A percentile compares a stretch with the other conserved stretches of the same genome.
Conservation (phyloP, 1,284 basidiomycete species). For the Trametes pubescens region DNA sequence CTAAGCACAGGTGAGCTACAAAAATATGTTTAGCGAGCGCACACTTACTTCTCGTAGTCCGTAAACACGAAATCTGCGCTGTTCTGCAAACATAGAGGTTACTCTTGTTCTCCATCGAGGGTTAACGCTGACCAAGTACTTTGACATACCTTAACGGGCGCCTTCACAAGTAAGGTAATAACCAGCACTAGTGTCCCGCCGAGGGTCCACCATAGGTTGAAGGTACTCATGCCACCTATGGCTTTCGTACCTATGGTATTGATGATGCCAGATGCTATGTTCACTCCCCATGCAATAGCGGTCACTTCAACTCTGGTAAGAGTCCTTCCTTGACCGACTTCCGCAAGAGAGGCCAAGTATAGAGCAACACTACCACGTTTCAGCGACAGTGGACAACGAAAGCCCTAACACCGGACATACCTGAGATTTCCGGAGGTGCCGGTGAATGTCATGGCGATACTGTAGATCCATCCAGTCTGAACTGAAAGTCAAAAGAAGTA, state of each 20-base stretch:
- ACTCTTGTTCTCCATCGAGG: too few relatives aligned
- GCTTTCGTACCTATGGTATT: slow-evolving; percentile 63
- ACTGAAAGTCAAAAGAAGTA: background rate
- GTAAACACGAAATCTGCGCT: slow-evolving; percentile 63
- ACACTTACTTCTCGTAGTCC: slow-evolving; percentile 59
- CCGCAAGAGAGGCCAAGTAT: slow-evolving; percentile 61
- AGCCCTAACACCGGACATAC: slow-evolving; percentile 37
- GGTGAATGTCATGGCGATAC: slow-evolving; percentile 67
- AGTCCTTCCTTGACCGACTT: slow-evolving; percentile 55
- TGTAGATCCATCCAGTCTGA: slow-evolving; percentile 69
- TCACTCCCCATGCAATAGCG: slow-evolving; percentile 65
- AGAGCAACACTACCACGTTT: slow-evolving; percentile 54
- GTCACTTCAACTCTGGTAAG: slow-evolving; percentile 59
- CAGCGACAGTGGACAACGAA: background rate
- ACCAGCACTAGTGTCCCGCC: slow-evolving; percentile 67
- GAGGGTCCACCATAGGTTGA: slow-evolving; percentile 70
- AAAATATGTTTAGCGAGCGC: background rate
- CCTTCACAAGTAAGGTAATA: slow-evolving; percentile 62
- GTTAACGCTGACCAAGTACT: too few relatives aligned
- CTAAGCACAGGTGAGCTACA: slow-evolving; percentile 39
- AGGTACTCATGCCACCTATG: slow-evolving; percentile 62
- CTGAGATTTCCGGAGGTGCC: slow-evolving; percentile 68
- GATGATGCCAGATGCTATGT: slow-evolving; percentile 61
- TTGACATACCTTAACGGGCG: slow-evolving; percentile 60
- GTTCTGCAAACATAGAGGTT: slow-evolving; percentile 48